phyloP scores from a whole-genome alignment of 2,329 filamentous ascomycete genomes.

The Aspergillus sp. region DNA sequence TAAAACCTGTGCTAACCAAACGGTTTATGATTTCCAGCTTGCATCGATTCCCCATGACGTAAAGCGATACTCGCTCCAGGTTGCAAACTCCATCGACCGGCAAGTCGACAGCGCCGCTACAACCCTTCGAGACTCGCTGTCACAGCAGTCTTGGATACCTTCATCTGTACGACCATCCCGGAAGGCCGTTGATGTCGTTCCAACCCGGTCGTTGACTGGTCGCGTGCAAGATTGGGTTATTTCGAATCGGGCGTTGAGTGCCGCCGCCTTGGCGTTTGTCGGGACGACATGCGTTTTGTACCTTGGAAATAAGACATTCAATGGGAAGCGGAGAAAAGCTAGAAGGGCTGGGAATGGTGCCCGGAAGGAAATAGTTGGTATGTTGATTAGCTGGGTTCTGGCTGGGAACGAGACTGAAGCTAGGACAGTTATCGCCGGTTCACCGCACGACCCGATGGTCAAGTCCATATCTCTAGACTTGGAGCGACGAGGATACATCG shows the following conservation, averaged over 20 bases:
- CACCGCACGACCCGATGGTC: conserved; percentile 74
- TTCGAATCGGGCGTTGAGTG: conserved; percentile 65
- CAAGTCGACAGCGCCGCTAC: conserved; percentile 71
- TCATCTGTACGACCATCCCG: conserved; percentile 56
- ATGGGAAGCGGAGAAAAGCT: conserved; percentile 63
- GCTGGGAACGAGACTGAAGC: conserved; percentile 9
- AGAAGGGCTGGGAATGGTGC: conserved; percentile 75
- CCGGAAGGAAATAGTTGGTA: conserved; percentile 70
- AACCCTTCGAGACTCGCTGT: conserved; percentile 61
- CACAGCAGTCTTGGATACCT: conserved; percentile 66
- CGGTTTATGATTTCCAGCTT: conserved; percentile 35
- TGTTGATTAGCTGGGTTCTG: conserved; percentile 14
- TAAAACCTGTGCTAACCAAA: conserved; percentile 6
- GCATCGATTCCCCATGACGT: conserved; percentile 58
- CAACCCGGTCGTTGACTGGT: conserved; percentile 40
- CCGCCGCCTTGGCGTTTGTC: conserved; percentile 62
- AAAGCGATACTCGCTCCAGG: conserved; percentile 61
- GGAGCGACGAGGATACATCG: conserved; percentile 84
- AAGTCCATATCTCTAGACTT: conserved; percentile 77
- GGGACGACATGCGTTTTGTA: conserved; percentile 57
- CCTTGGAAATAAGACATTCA: conserved; percentile 54
- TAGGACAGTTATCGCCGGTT: conserved; percentile 71
- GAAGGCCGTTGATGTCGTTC: conserved; percentile 16
- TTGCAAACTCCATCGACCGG: conserved; percentile 73
- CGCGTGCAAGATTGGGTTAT: conserved; percentile 63